phyloP scores from a whole-genome alignment of 495 filamentous ascomycete species.

The Amphirosellinia nigrospora region DNA sequence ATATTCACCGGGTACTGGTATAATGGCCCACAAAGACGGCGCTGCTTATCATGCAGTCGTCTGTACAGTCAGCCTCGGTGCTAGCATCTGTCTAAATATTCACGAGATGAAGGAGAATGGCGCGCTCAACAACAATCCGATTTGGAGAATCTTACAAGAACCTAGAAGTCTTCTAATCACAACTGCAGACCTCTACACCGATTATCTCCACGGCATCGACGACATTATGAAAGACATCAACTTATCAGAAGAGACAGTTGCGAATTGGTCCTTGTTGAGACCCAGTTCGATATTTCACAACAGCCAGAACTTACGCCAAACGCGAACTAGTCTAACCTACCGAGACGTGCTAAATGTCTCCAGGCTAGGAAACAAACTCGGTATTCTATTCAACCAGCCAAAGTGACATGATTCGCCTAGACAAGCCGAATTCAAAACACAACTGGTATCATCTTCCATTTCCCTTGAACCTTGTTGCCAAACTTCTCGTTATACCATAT shows the following conservation, averaged over 20 bases:
- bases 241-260: slow-evolving; percentile 66
- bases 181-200: slow-evolving; percentile 68
- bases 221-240: slow-evolving; percentile 64
- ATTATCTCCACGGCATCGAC: slow-evolving; percentile 79
- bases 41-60: slow-evolving; percentile 84
- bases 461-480: slow-evolving; percentile 66
- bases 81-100: slow-evolving; percentile 77
- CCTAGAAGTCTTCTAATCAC: slow-evolving; percentile 82
- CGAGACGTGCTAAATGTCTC: slow-evolving; percentile 90
- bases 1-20: slow-evolving; percentile 85
- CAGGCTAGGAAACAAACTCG: slow-evolving; percentile 71
- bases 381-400: slow-evolving; percentile 57
- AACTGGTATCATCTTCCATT: slow-evolving; percentile 84
- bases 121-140: slow-evolving; percentile 50
- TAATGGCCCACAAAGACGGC: slow-evolving; percentile 97
- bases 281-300: slow-evolving; percentile 59
- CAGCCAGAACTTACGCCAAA: slow-evolving; percentile 67
- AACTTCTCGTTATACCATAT: slow-evolving; percentile 85
- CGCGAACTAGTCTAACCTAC: slow-evolving; percentile 87
- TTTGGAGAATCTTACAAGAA: slow-evolving; percentile 83
- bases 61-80: slow-evolving; percentile 86
- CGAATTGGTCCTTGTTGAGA: slow-evolving; percentile 83
- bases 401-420: slow-evolving; percentile 36
- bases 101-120: slow-evolving; percentile 67
- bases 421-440: slow-evolving; percentile 60